Percentiles rank a stretch among this genome's conserved stretches.
Conservation (phyloP, 1,284 basidiomycete genomes). For the Phylloporus sp. region DNA sequence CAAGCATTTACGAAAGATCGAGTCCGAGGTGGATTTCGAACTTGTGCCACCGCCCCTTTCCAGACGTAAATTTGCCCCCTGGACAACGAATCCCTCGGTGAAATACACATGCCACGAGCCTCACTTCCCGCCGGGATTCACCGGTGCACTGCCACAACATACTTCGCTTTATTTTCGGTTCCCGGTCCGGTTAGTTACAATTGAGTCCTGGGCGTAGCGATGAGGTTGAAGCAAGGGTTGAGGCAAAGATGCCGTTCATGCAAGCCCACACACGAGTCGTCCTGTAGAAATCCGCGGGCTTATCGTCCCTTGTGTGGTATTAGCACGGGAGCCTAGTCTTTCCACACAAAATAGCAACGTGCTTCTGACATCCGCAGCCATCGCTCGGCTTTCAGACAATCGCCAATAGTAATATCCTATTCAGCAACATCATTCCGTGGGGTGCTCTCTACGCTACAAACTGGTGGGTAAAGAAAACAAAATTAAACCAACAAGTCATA, state of each 20-base stretch:
- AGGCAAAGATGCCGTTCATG: no score
- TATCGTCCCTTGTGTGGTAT: no score
- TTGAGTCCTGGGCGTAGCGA: not conserved
- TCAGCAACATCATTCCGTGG: conserved; percentile 1
- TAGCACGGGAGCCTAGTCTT: not conserved
- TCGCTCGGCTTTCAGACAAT: not conserved
- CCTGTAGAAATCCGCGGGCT: not conserved
- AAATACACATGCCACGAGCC: not conserved
- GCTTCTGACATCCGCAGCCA: not conserved
- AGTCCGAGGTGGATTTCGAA: not conserved
- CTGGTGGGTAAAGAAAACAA: conserved; percentile 19
- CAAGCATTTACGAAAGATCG: not conserved
- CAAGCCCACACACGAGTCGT: no score
- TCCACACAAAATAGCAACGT: not conserved
- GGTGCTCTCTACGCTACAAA: conserved; percentile 29
- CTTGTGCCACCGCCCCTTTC: not conserved
- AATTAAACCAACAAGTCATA: conserved; percentile 36
- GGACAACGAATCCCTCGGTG: not conserved
- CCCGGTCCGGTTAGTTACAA: not conserved
- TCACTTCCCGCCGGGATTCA: no score
- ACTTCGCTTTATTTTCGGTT: not conserved
- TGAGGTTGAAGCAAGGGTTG: no score
- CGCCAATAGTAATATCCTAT: not conserved
- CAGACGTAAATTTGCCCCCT: no score
- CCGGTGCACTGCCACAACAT: not conserved